Evolutionary conservation across 768 basidiomycete genomes (phyloP), one percentile per base, ranked within the genome.

Genomic region (Pleurotus cornucopiae): DNA sequence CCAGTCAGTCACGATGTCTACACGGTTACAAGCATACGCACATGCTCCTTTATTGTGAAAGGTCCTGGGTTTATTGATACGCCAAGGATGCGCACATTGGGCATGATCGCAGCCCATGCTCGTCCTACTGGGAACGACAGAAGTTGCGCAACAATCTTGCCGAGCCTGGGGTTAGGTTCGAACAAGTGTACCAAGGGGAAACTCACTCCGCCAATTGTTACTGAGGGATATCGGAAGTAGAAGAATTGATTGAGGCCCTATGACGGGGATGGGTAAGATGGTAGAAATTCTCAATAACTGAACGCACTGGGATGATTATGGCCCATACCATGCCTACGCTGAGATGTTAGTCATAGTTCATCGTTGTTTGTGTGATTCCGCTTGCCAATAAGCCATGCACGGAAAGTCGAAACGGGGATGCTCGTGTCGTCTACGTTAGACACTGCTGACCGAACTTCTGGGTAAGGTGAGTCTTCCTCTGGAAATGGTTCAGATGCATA

Each of bases 1-100:
- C 16, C n/a, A 25, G 37, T 53, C 26, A 6, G 62, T 63, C 41
- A 38, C 64, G 54, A 39, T 51, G 47, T 34, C 23, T 20, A n/a
- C n/a, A 65, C 21, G 71, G 71, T 49, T 72, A 2, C 37, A 25
- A 61, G 62, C 16, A 14, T 63, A 77, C 73, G 49, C 30, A 84
- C 84, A 70, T 86, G 84, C 66, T 89, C 89, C 69, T 91, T 91
- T 64, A 89, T 81, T 1, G 79, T 78, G 72, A 88, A 91, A 1
- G 81, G 84, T n/a, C 89, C 89, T 11, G 85, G 84, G 61, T 87
- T 87, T 39, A 87, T 59, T 2, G 73, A 63, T 5, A 76, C 23
- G 4, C 84, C 84, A 47, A 84, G 75, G 16, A 85, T 67, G 47
- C 70, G 77, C 64, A 79, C 66, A 57, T 78, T 74, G 11, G 84